phyloP scores from a whole-genome alignment of 2,329 filamentous ascomycete genomes.

The Allantophomopsis cytisporea region DNA sequence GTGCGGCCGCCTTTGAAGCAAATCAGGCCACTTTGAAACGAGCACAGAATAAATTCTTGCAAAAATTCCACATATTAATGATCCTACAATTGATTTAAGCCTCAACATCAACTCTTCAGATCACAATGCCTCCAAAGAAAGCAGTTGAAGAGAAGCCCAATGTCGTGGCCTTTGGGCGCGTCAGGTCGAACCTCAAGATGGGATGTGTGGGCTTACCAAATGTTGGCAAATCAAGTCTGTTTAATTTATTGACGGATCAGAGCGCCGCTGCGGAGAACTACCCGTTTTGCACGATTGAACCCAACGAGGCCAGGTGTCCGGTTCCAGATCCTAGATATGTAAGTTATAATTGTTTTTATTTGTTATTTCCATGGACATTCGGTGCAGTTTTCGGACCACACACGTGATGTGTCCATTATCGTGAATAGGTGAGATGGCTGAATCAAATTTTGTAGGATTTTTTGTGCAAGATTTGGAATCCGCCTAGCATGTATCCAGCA shows the following conservation, averaged over 20 bases:
- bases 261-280: constrained; percentile 30
- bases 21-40: no score
- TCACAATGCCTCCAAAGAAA: constrained; percentile 27
- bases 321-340: constrained; percentile 30
- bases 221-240: constrained; percentile 29
- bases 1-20: no score
- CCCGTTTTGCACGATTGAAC: constrained; percentile 32
- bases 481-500: constrained; percentile 29
- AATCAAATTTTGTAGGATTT: constrained; percentile 20
- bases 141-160: constrained; percentile 22
- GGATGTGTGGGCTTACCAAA: constrained; percentile 31
- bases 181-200: constrained; percentile 31
- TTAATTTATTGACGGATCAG: constrained; percentile 31
- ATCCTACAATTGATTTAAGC: no score
- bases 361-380: background rate
- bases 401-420: no score
- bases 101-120: no score
- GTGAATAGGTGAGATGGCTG: background rate
- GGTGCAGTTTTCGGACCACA: background rate
- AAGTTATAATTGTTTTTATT: constrained; percentile 10
- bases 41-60: no score
- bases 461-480: constrained; percentile 29
- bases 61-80: no score
- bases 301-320: constrained; percentile 29
- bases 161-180: constrained; percentile 29